Evolutionary conservation across 345 rosid species (phyloP).

Genomic region (Salix suchowensis): DNA sequence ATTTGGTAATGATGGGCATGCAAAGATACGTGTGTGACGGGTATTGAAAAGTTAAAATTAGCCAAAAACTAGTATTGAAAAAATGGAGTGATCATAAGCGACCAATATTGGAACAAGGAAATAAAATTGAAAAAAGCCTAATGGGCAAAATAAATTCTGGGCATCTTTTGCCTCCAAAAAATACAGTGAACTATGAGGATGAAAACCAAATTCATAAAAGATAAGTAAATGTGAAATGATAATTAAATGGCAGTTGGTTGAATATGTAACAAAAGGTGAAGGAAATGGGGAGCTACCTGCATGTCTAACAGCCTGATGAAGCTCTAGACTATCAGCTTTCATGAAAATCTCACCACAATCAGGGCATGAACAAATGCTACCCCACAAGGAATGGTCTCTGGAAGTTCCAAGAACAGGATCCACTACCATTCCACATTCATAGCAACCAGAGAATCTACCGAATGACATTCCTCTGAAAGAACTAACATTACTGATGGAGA

Average conservation of each 20-base stretch:
- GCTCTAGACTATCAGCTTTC: conserved; percentile 62
- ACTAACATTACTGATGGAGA: conserved; percentile 20
- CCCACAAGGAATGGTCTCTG: conserved; percentile 53
- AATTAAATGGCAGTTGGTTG: not conserved
- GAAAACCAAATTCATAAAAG: not conserved
- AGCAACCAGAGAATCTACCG: conserved; percentile 69
- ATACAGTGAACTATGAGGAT: not conserved
- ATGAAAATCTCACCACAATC: conserved; percentile 68
- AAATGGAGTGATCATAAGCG: not conserved
- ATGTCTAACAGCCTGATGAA: conserved; percentile 65
- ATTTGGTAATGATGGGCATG: not conserved
- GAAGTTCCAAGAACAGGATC: conserved; percentile 59
- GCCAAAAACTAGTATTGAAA: not conserved
- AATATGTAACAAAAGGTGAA: not conserved
- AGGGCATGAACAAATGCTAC: conserved; percentile 55
- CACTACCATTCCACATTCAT: conserved; percentile 75
- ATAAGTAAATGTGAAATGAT: not conserved
- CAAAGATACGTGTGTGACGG: not conserved
- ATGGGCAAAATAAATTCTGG: not conserved
- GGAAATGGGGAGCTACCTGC: conserved; percentile 42
- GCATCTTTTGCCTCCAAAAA: not conserved
- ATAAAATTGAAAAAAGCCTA: not conserved
- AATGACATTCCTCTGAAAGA: conserved; percentile 59
- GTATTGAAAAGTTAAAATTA: not conserved
- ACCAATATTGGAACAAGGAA: not conserved